Base-by-base conservation (phyloP, 164 flowering plant species). In the Santalum album region DNA sequence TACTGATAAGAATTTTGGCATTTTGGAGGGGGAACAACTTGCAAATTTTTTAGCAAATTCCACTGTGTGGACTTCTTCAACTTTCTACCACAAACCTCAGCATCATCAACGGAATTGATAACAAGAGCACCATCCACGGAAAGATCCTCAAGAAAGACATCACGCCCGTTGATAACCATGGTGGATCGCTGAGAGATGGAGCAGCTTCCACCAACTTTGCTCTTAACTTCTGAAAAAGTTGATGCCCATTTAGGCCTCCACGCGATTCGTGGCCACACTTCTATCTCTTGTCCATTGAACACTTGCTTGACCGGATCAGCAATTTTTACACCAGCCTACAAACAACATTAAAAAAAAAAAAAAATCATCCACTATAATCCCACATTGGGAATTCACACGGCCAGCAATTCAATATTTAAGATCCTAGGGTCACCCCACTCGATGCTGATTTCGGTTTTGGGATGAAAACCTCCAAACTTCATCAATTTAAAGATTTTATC, bases 181-280 rank as follows among this genome's bases (percentile, higher is more conserved):
- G 87, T 81, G 22, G 98, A 88, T 42, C 59, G 78, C 57, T 84
- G 90, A 58, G 99, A 78, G 62, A 92, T 55, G 14, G 79, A 69
- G 69, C 82, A 76, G 61, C 50, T 75, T 63, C 84, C 80, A 42
- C 58, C 36, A 19, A 90, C 75, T 81, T 90, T 94, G 23, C 64
- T 75, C 67, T 65, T 90, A 22, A 87, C 69, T 24, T 83, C 97
- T 48, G 84, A 42, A 63, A 76, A 92, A 34, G 80, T 78, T 56
- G 78, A 25, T 21, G 76, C 99, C 99, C 99, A 92, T 65, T 79
- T 80, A 16, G 96, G 96, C 47, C 73, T 77, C 99, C 99, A 92
- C 50, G 65, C 62, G 54, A 89, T 65, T 7, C 84, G 86, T 50
- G 99, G 90, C 99, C 99, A 92, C 48, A 89, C 91, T 63, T 92